Evolutionary conservation across 805 yeast genomes (phyloP).

Genomic region (Candida michaelii): DNA sequence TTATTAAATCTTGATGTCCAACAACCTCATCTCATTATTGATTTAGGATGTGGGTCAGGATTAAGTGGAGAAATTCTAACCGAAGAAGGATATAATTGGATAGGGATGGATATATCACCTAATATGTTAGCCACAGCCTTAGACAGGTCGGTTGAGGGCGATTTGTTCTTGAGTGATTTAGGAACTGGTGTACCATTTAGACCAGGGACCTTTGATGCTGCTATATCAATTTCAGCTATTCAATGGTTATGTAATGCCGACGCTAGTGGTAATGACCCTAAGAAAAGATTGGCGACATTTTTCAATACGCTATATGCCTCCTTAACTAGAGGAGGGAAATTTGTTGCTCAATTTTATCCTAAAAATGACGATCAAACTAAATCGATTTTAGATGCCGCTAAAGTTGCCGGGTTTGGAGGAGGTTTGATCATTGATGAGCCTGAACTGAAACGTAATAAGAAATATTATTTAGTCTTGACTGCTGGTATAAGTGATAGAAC

Average conservation of each 20-base stretch:
- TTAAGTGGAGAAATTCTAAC: slow-evolving; percentile 90
- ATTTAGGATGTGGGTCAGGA: slow-evolving; percentile 97
- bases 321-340: slow-evolving; percentile 91
- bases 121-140: slow-evolving; percentile 94
- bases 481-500: slow-evolving; percentile 79
- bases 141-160: slow-evolving; percentile 92
- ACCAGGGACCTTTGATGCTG: slow-evolving; percentile 96
- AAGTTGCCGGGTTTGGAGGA: slow-evolving; percentile 93
- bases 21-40: slow-evolving; percentile 68
- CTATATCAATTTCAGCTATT: slow-evolving; percentile 89
- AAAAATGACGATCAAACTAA: slow-evolving; percentile 83
- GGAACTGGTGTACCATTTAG: slow-evolving; percentile 94
- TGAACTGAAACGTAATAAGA: slow-evolving; percentile 86
- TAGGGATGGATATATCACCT: slow-evolving; percentile 95
- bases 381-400: slow-evolving; percentile 78
- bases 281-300: slow-evolving; percentile 72
- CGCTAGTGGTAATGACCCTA: slow-evolving; percentile 76
- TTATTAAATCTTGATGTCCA: slow-evolving; percentile 68
- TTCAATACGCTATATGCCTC: slow-evolving; percentile 87
- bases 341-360: slow-evolving; percentile 96
- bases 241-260: slow-evolving; percentile 99
- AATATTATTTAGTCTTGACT: slow-evolving; percentile 84
- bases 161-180: slow-evolving; percentile 85
- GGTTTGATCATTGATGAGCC: slow-evolving; percentile 94
- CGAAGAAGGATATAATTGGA: slow-evolving; percentile 93